Evolutionary conservation across 495 filamentous ascomycete genomes (phyloP), one percentile per base, ranked within the genome.

Genomic region (Neurospora tetrasperma): DNA sequence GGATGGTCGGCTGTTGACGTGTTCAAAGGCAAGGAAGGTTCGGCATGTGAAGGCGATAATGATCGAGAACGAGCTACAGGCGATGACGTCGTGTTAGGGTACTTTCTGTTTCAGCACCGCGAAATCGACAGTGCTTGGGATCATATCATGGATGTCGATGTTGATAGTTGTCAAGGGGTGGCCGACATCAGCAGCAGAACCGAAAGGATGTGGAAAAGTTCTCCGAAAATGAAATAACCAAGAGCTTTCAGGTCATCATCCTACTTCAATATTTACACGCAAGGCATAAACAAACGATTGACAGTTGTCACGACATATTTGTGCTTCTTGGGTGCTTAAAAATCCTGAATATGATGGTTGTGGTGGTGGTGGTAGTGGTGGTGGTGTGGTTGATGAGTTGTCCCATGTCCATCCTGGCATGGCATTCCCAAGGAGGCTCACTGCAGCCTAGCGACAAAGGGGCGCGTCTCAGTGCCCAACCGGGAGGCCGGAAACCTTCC

Each of bases 401-500:
- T 66, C 27, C 54, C 54, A 31, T 31, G 23, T 23, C 54, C 27
- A 14, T 62, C 27, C 12, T 62, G 27, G 23, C 46, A 54, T 23
- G 20, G 7, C 31, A 62, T 27, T 62, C 54, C 54, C 54, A 62
- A 62, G 54, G 54, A 62, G 54, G 54, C 54, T 35, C 54, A 76
- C 74, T 82, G 83, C 82, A 81, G 81, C 79, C 80, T 77, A 82
- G 81, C 78, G 80, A 81, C 79, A 82, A 82, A 71, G 27, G 27
- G 54, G 54, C 54, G 79, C 81, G 82, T 77, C 78, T 81, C 82
- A 79, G 74, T 86, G 84, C 84, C 84, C 83, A 85, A 86, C 84
- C 76, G 75, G 75, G 75, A 75, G 35, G 70, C 75, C 70, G 74
- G 31, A 74, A 71, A 69, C 14, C 54, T 14, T 71, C 18, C 46